Conservation (phyloP, 139 green algal species). For the Zygnema circumcarinatum region DNA sequence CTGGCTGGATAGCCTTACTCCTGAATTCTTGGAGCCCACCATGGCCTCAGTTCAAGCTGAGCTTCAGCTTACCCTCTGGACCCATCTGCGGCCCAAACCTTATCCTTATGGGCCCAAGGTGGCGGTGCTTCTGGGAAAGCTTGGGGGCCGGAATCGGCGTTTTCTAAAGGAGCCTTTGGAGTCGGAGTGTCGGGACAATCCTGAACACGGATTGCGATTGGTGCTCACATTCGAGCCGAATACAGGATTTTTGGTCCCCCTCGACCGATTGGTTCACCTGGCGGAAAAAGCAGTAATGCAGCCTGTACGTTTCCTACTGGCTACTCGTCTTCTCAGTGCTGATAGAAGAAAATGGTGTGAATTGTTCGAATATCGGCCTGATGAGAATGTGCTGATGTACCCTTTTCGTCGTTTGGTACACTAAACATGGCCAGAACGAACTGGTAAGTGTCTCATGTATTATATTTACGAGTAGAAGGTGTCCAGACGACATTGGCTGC, state of each 20-base stretch:
- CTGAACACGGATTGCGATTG: constrained; percentile 92
- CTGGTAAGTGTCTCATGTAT: no score
- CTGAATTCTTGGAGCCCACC: constrained; percentile 90
- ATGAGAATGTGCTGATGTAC: no score
- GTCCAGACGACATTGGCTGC: no score
- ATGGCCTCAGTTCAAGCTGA: constrained; percentile 79
- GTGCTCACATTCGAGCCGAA: constrained; percentile 91
- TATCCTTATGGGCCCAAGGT: constrained; percentile 78
- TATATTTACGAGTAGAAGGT: no score
- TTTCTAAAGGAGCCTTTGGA: constrained; percentile 77
- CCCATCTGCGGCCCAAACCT: constrained; percentile 79
- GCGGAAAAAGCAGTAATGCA: background rate
- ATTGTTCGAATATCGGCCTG: no score
- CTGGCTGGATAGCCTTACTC: constrained; percentile 93
- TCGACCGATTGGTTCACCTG: constrained; percentile 72
- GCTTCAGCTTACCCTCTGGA: constrained; percentile 86
- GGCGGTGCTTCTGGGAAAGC: constrained; percentile 90
- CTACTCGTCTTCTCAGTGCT: no score
- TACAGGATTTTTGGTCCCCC: constrained; percentile 90
- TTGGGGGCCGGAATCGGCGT: constrained; percentile 89
- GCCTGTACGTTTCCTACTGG: background rate
- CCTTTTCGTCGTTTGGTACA: no score
- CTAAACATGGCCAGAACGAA: no score
- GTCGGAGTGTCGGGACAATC: constrained; percentile 87
- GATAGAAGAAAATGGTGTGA: no score